Evolutionary conservation across 2,329 filamentous ascomycete genomes (phyloP), one percentile per base, ranked within the genome.

Genomic region (Trichoderma breve): DNA sequence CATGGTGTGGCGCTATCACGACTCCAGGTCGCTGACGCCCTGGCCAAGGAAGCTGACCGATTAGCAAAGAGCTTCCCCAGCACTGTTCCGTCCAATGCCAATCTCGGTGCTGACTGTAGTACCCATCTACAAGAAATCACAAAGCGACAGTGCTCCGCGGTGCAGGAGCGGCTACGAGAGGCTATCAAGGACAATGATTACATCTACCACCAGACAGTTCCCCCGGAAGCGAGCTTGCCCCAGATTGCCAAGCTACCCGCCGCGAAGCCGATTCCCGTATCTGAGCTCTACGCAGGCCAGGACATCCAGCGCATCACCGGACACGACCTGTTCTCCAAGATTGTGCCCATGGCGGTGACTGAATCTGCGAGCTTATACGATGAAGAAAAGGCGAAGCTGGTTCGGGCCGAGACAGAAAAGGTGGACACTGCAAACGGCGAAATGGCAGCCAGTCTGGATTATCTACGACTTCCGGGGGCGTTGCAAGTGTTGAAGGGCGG

Each of bases 221-320:
- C 96, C 0, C 91, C 91, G 11, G 94, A 98, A 81, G 93, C 94
- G 4, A 92, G 91, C 32, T 84, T 99, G 14, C 84, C 93, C 1
- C 88, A 92, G 1, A 94, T 99, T 63, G 88, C 94, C 3, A 99
- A 98, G 80, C 86, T 98, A 18, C 94, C 95, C 5, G 97, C 96
- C 1, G 95, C 96, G 8, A 99, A 99, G 81, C 94, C 96, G 4
- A 98, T 99, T 74, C 95, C 96, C 0, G 95, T 99, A 34, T 97
- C 93, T 79, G 97, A 99, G 80, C 86, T 99, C 0, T 99, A 99
- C 78, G 94, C 97, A 72, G 95, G 95, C 1, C 96, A 98, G 82
- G 96, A 99, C 80, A 98, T 99, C 55, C 94, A 97, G 80, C 89
- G 94, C 30, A 98, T 99, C 74, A 98, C 97, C 47, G 97, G 97